phyloP scores from a whole-genome alignment of 2,329 filamentous ascomycete species.

The Pyrenophora teres region DNA sequence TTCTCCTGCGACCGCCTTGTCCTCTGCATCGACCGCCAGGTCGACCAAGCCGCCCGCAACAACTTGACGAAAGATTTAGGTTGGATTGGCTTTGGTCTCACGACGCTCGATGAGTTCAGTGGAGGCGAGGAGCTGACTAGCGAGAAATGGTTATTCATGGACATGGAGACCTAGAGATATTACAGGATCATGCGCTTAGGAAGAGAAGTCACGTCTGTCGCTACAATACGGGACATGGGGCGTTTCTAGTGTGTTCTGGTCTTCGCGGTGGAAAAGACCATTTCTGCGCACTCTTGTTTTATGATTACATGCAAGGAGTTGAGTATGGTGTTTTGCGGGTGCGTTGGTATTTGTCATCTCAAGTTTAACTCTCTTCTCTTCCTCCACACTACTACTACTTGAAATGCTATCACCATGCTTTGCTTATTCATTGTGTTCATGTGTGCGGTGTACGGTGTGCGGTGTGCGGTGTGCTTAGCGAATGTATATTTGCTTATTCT shows the following conservation, averaged over 20 bases:
- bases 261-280: too few relatives aligned
- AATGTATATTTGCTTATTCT: too few relatives aligned
- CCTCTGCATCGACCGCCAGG: slow-evolving; percentile 76
- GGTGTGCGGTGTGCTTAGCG: background rate
- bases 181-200: background rate
- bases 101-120: slow-evolving; percentile 78
- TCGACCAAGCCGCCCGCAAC: slow-evolving; percentile 65
- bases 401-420: too few relatives aligned
- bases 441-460: background rate
- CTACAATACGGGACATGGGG: background rate
- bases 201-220: slow-evolving; percentile 1
- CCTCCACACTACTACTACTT: too few relatives aligned
- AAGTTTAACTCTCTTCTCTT: too few relatives aligned
- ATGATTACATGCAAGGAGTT: slow-evolving; percentile 5
- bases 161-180: slow-evolving; percentile 72
- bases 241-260: background rate
- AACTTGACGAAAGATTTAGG: slow-evolving; percentile 79
- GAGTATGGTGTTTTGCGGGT: background rate
- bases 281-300: background rate
- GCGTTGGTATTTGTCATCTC: too few relatives aligned
- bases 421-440: background rate
- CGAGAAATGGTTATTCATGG: slow-evolving; percentile 81
- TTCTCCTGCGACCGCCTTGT: slow-evolving; percentile 79
- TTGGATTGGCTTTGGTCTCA: slow-evolving; percentile 90
- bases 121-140: slow-evolving; percentile 65